phyloP scores from a whole-genome alignment of 371 early-diverging fungal genomes.

The Cokeromyces recurvatus region DNA sequence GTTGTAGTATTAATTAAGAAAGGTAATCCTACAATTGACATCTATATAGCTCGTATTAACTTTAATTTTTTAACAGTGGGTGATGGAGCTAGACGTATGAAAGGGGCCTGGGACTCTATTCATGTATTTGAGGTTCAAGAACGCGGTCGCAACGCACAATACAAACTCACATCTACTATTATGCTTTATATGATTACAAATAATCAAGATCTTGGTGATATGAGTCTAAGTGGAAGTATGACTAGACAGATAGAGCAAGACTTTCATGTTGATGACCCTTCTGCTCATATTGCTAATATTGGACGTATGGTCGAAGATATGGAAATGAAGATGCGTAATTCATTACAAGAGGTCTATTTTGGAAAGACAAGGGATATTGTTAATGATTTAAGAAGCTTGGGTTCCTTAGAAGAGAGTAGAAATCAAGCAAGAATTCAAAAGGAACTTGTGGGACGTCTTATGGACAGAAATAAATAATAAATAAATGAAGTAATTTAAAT shows the following conservation, averaged over 20 bases:
- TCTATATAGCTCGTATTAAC: background rate
- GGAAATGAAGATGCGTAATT: constrained; percentile 93
- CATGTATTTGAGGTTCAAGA: constrained; percentile 92
- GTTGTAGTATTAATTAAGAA: constrained; percentile 94
- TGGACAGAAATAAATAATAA: constrained; percentile 38
- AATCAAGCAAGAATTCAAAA: constrained; percentile 67
- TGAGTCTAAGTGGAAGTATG: constrained; percentile 91
- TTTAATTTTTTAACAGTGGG: constrained; percentile 40
- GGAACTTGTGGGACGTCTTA: constrained; percentile 67
- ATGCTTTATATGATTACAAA: constrained; percentile 87
- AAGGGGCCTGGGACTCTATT: constrained; percentile 98
- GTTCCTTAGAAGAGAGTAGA: constrained; percentile 63
- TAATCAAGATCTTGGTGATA: constrained; percentile 62
- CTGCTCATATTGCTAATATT: constrained; percentile 87
- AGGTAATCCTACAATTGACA: constrained; percentile 44
- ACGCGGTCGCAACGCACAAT: constrained; percentile 79
- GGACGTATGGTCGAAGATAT: constrained; percentile 97
- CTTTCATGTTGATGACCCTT: constrained; percentile 66
- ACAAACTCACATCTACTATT: constrained; percentile 93
- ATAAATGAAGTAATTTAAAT: no score
- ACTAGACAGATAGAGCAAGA: constrained; percentile 93
- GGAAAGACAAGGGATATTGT: constrained; percentile 96
- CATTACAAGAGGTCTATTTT: constrained; percentile 94
- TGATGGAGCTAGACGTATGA: constrained; percentile 62
- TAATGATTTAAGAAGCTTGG: constrained; percentile 82